phyloP scores from a whole-genome alignment of 2,329 filamentous ascomycete genomes.

The Nakataea oryzae region DNA sequence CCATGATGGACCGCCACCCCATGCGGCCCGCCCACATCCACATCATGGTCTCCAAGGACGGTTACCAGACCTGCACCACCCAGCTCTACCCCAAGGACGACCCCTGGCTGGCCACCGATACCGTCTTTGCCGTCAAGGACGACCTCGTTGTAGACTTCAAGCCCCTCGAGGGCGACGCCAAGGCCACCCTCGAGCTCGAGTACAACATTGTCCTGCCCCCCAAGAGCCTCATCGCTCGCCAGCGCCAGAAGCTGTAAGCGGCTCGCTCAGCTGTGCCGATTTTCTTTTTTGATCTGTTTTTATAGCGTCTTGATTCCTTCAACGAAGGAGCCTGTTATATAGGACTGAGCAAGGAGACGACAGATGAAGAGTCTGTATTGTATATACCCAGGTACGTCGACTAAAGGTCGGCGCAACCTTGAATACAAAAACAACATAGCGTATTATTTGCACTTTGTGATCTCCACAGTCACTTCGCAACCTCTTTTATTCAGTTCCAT shows the following conservation, averaged over 20 bases:
- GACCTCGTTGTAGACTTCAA: slow-evolving; percentile 25
- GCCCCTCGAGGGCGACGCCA: slow-evolving; percentile 20
- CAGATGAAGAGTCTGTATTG: not conserved
- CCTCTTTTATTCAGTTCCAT: not conserved
- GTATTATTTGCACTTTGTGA: not conserved
- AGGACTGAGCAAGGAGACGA: not conserved
- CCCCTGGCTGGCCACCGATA: slow-evolving; percentile 38
- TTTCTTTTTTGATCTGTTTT: not conserved
- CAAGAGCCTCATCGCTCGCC: slow-evolving; percentile 10
- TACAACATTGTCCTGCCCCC: slow-evolving; percentile 24
- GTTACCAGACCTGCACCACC: slow-evolving; percentile 52
- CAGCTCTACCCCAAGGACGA: slow-evolving; percentile 56
- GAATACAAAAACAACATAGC: not conserved
- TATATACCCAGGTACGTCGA: not conserved
- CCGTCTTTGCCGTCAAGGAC: slow-evolving; percentile 27
- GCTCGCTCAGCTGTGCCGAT: not conserved
- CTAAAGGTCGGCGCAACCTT: not conserved
- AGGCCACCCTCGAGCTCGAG: slow-evolving; percentile 20
- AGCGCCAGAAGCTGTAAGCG: not conserved
- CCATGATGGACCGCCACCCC: slow-evolving; percentile 42
- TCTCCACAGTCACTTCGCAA: not conserved
- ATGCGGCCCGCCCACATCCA: slow-evolving; percentile 51
- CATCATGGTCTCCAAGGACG: slow-evolving; percentile 33
- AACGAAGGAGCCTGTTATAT: not conserved
- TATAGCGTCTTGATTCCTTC: not conserved